Evolutionary conservation across 345 rosid species (phyloP), one percentile per base, ranked within the genome.

Genomic region (Combretum micranthum): DNA sequence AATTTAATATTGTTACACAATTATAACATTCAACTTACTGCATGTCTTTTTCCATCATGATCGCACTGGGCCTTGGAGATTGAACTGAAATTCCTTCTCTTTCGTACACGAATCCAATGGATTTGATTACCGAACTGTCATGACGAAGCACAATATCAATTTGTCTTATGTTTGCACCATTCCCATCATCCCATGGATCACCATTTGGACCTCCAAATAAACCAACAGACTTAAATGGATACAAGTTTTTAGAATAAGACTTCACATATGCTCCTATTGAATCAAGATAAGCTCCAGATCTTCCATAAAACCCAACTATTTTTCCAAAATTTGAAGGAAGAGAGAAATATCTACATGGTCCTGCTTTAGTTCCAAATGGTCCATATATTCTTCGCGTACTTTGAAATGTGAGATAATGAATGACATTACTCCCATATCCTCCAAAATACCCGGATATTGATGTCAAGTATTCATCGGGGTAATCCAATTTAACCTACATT

Each of bases 261-360:
- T 43, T 47, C 10, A 17, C 10, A 43, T 39, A 56, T 42, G 26
- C 59, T 42, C 47, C 59, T 3, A 56, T 56, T 14, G 59, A 56
- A 12, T 56, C 15, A 16, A 56, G 14, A 56, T 42, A 20, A 13
- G 17, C 42, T 22, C 25, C 59, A 14, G 48, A 17, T 47, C 20
- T 56, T 14, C 59, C 59, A 16, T 13, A 56, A 20, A 56, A 56
- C 20, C 59, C 59, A 20, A 56, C 18, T 17, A 56, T 42, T 25
- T 18, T 56, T 56, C 47, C 59, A 17, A 15, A 12, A 39, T 6
- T 20, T 14, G 17, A 47, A 14, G 19, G 47, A 43, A 56, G 20
- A 56, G 48, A 56, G 59, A 56, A 56, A 39, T 32, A 32, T 32
- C 39, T 32, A 32, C 10, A 32, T 32, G 39, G 9, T 7, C 5